These are phyloP conservation scores for Metarhizium sp. DNA, from an alignment of 2,329 filamentous ascomycete genomes.

Conservation along the genomic window DNA sequence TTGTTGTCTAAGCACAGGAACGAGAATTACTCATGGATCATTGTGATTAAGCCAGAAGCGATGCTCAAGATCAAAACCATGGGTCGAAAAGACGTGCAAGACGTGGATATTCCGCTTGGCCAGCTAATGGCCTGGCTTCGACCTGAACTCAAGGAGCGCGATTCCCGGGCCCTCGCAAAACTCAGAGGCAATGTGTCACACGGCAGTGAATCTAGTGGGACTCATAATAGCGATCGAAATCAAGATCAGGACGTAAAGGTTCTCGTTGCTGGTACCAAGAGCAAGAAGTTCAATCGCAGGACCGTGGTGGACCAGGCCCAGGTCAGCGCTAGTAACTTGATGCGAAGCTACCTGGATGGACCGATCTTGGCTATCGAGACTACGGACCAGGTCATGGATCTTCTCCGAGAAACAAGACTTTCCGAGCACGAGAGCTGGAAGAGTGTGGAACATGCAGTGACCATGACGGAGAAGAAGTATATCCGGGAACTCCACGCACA, in stretches of 20 bases:
- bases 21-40: slow-evolving; percentile 74
- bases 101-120: slow-evolving; percentile 63
- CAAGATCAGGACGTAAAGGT: slow-evolving; percentile 70
- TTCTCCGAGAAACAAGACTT: slow-evolving; percentile 64
- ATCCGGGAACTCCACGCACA: slow-evolving; percentile 73
- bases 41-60: slow-evolving; percentile 73
- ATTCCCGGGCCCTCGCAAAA: slow-evolving; percentile 47
- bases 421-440: slow-evolving; percentile 80
- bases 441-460: slow-evolving; percentile 66
- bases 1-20: slow-evolving; percentile 67
- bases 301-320: slow-evolving; percentile 77
- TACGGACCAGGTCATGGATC: slow-evolving; percentile 70
- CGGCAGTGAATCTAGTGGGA: slow-evolving; percentile 17
- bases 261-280: slow-evolving; percentile 71
- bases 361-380: slow-evolving; percentile 85
- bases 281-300: slow-evolving; percentile 85
- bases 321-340: slow-evolving; percentile 47
- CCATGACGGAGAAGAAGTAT: slow-evolving; percentile 71
- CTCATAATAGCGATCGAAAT: slow-evolving; percentile 18
- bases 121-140: slow-evolving; percentile 76
- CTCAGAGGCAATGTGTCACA: slow-evolving; percentile 22
- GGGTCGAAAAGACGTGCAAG: slow-evolving; percentile 62
- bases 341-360: slow-evolving; percentile 63
- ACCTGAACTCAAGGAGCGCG: slow-evolving; percentile 70
- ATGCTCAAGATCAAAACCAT: slow-evolving; percentile 73